Evolutionary conservation across 306 rosid species (phyloP), one percentile per base, ranked within the genome.

Genomic region (Malus asiatica): DNA sequence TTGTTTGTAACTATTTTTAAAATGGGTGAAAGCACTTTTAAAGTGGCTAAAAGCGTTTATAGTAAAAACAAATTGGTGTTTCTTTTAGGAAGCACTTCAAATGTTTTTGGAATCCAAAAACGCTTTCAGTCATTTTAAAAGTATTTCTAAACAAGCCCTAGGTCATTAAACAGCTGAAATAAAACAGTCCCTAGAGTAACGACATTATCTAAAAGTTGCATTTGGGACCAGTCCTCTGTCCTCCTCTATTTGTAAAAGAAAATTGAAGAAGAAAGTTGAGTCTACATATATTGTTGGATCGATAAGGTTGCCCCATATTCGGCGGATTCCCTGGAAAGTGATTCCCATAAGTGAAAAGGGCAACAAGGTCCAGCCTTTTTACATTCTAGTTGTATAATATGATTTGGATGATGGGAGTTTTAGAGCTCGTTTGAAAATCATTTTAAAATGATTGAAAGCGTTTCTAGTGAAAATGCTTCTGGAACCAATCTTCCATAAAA

Each of bases 251-350:
- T 55, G 53, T 13, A 57, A 72, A 57, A 23, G 66, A 22, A 38
- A 53, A 57, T 22, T 23, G 66, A 57, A 38, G 42, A 38, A 38
- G 9, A 38, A 38, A 7, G 9, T 38, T 38, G 42, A 33, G 51
- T 59, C 18, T 51, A 6, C 3, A 2, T 52, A 6, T 52, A 16
- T 11, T 2, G 66, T 6, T 67, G 55, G 45, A 42, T 42, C 45
- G 12, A 42, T 42, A 42, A 5, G 12, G 45, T 42, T 46, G 53
- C 48, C 16, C 33, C 12, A 35, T 76, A 72, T 66, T 15, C 42
- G 64, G 68, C 76, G 40, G 75, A 19, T 70, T 81, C 63, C 73
- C 76, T 19, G 62, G 72, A 72, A 77, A 82, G 35, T 45, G 81
- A 68, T 44, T 65, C 13, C 75, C 78, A 57, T 44, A 72, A 11